Base-by-base conservation (phyloP, 768 basidiomycete genomes). In the Phlebiopsis gigantea region DNA sequence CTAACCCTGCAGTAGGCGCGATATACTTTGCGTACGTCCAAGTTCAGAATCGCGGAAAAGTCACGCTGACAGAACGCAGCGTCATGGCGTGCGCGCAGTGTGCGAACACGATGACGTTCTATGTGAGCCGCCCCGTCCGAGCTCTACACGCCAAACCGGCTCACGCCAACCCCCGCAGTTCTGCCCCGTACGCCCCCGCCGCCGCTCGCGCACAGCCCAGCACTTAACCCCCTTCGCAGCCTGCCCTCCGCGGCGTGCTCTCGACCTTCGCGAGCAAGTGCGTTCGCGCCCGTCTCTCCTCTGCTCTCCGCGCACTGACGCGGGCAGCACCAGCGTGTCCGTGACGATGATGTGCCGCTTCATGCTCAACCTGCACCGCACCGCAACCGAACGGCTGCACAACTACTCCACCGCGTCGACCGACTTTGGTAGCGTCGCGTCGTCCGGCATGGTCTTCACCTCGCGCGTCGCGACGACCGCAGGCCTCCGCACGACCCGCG, bases 181-280 rank as follows among this genome's bases (percentile, higher is more conserved):
- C 34, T 41, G 29, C n/a, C 50, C 50, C 21, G 50, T 51, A 41
- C 14, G 50, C 30, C n/a, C 10, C 14, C 29, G 4, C 62, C 14
- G n/a, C 34, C 52, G 26, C 14, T 4, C 19, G 10, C 17, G 21
- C 44, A 12, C 3, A 46, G 24, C 15, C 4, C 4, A 17, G 15
- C 4, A 48, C 47, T 25, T 8, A 29, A 21, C 5, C 6, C 21
- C n/a, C 5, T n/a, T 15, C 19, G 8, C 51, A 81, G 79, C 73
- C 77, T 4, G 71, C 75, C 48, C 66, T 79, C 34, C 63, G 74
- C 54, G 79, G 80, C 19, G 65, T 71, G 4, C 66, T 82, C 21
- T 79, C 81, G 6, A 79, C 77, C 0, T 75, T 79, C 56, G 75
- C 81, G 14, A 77, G 75, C 74, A 70, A 73, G 80, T 79, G 43